phyloP scores from a whole-genome alignment of 306 rosid species.

The Abrus precatorius region DNA sequence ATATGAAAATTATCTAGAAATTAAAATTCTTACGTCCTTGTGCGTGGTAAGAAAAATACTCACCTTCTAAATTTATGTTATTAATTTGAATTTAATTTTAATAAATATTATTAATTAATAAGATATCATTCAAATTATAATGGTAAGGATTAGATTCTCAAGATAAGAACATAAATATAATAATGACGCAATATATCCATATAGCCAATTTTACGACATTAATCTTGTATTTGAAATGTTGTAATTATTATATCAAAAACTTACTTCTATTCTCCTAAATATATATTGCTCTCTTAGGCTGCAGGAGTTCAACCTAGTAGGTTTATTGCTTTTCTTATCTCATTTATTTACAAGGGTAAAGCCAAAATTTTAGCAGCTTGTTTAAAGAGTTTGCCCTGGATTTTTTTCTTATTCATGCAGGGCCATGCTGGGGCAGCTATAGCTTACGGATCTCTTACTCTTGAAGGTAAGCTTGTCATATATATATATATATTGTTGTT shows the following conservation, averaged over 20 bases:
- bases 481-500: conserved; percentile 23
- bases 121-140: too few species aligned
- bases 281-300: too few species aligned
- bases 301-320: neutral
- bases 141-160: too few species aligned
- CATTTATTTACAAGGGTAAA: neutral
- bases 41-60: too few species aligned
- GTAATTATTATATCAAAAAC: neutral
- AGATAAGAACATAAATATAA: too few species aligned
- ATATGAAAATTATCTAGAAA: too few species aligned
- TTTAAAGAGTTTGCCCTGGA: conserved; percentile 20
- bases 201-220: conserved; percentile 19
- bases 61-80: too few species aligned
- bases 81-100: too few species aligned
- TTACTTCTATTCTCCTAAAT: neutral
- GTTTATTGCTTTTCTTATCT: conserved; percentile 26
- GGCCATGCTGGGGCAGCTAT: conserved; percentile 96
- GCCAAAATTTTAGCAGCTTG: conserved; percentile 22
- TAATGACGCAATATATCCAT: too few species aligned
- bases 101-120: too few species aligned
- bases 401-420: conserved; percentile 50
- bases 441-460: conserved; percentile 95
- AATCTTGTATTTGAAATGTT: conserved; percentile 5
- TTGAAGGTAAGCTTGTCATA: conserved; percentile 68
- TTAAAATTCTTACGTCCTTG: too few species aligned